Conservation (phyloP, 768 basidiomycete species). For the Tylopilus sp. region DNA sequence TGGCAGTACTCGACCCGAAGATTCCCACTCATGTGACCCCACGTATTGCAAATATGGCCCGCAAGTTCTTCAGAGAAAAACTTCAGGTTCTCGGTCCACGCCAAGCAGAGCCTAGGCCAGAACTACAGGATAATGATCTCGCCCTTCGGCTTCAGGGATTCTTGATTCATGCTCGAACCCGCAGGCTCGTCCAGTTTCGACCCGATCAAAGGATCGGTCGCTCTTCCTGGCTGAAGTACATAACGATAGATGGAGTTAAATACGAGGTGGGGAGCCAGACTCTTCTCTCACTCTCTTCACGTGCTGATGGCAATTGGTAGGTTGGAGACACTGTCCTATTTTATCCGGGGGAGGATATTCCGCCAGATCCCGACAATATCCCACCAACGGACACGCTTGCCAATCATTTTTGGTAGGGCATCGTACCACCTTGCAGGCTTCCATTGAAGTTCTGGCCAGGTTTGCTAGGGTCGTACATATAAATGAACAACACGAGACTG, state of each 20-base stretch:
- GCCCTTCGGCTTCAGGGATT: slow-evolving; percentile 19
- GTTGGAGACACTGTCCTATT: slow-evolving; percentile 61
- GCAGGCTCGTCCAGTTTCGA: slow-evolving; percentile 17
- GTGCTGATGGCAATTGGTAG: slow-evolving; percentile 33
- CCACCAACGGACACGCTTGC: slow-evolving; percentile 41
- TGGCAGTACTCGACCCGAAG: slow-evolving; percentile 56
- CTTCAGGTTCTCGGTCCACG: slow-evolving; percentile 52
- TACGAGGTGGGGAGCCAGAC: slow-evolving; percentile 39
- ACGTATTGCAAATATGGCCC: slow-evolving; percentile 48
- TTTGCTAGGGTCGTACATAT: slow-evolving; percentile 65
- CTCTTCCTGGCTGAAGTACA: slow-evolving; percentile 37
- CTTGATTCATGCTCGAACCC: slow-evolving; percentile 15
- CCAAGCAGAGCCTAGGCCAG: slow-evolving; percentile 6
- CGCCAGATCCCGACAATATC: slow-evolving; percentile 37
- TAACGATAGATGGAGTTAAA: slow-evolving; percentile 40
- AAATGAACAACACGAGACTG: slow-evolving; percentile 36
- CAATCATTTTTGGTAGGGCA: slow-evolving; percentile 61
- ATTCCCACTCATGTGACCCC: slow-evolving; percentile 62
- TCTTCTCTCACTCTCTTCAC: background rate
- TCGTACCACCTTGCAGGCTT: background rate
- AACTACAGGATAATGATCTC: slow-evolving; percentile 11
- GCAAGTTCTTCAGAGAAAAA: slow-evolving; percentile 50
- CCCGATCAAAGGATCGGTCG: slow-evolving; percentile 34
- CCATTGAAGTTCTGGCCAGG: slow-evolving; percentile 38
- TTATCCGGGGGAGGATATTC: slow-evolving; percentile 35